Evolutionary conservation across 345 rosid genomes (phyloP).

Genomic region (Rubroshorea leprosula): DNA sequence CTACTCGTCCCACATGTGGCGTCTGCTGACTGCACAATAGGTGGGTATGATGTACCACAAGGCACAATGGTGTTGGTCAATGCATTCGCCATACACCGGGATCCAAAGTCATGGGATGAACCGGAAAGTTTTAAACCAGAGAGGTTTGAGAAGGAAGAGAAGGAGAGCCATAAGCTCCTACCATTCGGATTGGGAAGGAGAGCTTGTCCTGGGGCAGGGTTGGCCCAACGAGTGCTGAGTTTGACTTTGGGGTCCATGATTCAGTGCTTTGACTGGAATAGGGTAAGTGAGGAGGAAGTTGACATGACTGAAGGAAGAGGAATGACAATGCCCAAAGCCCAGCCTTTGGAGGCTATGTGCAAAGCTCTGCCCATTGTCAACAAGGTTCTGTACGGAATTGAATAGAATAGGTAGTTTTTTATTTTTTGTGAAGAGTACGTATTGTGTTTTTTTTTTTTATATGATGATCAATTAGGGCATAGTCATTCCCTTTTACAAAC

Average conservation of each 20-base stretch:
- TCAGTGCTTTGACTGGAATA: conserved; percentile 18
- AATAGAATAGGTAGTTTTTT: no score
- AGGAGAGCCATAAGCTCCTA: not conserved
- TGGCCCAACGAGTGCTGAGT: conserved; percentile 14
- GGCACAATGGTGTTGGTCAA: not conserved
- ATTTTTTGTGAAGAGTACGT: no score
- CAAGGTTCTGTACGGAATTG: not conserved
- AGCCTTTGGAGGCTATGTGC: conserved; percentile 8
- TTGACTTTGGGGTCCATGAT: conserved; percentile 18
- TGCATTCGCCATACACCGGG: not conserved
- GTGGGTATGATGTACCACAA: conserved; percentile 1
- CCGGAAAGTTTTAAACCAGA: not conserved
- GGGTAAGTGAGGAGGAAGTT: conserved; percentile 2
- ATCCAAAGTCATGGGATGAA: not conserved
- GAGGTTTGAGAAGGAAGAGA: not conserved
- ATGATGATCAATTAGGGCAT: no score
- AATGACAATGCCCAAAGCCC: conserved; percentile 12
- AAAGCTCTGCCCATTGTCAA: conserved; percentile 7
- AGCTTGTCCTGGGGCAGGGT: conserved; percentile 7
- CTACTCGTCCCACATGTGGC: conserved; percentile 6
- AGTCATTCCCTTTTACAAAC: conserved; percentile 9
- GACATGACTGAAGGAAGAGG: conserved; percentile 16
- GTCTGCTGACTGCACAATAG: conserved; percentile 2
- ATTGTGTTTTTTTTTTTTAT: no score
- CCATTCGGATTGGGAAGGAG: conserved; percentile 1